These are phyloP conservation scores for Hyphopichia burtonii DNA, from an alignment of 1,139 yeast species.

Conservation along the genomic window DNA sequence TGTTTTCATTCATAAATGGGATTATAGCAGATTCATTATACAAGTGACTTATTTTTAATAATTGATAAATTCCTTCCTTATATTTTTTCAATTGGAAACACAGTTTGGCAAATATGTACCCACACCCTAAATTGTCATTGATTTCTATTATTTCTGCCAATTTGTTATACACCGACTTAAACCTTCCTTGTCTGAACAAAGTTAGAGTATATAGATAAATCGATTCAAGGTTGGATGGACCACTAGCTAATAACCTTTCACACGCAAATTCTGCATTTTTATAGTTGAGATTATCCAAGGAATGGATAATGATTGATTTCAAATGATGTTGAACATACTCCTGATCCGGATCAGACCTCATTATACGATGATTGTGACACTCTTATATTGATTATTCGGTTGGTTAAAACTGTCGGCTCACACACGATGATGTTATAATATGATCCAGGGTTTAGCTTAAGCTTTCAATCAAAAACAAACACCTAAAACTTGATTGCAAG, in stretches of 20 bases:
- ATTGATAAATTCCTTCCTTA: slow-evolving; percentile 63
- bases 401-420: not conserved
- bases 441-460: no score
- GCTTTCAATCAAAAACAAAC: no score
- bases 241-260: slow-evolving; percentile 66
- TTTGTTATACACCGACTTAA: slow-evolving; percentile 58
- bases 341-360: slow-evolving; percentile 19
- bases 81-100: slow-evolving; percentile 57
- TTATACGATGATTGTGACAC: slow-evolving; percentile 2
- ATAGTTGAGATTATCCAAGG: slow-evolving; percentile 68
- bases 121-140: slow-evolving; percentile 63
- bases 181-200: slow-evolving; percentile 52
- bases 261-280: slow-evolving; percentile 79
- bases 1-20: slow-evolving; percentile 4
- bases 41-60: slow-evolving; percentile 34
- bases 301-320: slow-evolving; percentile 60
- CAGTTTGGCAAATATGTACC: slow-evolving; percentile 65
- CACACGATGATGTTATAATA: no score
- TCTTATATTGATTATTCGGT: not conserved
- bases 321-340: slow-evolving; percentile 39
- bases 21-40: slow-evolving; percentile 32
- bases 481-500: no score
- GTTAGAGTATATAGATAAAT: slow-evolving; percentile 65
- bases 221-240: slow-evolving; percentile 50
- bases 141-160: slow-evolving; percentile 32